phyloP scores from a whole-genome alignment of 768 basidiomycete species.

The Calocybe cyanea region DNA sequence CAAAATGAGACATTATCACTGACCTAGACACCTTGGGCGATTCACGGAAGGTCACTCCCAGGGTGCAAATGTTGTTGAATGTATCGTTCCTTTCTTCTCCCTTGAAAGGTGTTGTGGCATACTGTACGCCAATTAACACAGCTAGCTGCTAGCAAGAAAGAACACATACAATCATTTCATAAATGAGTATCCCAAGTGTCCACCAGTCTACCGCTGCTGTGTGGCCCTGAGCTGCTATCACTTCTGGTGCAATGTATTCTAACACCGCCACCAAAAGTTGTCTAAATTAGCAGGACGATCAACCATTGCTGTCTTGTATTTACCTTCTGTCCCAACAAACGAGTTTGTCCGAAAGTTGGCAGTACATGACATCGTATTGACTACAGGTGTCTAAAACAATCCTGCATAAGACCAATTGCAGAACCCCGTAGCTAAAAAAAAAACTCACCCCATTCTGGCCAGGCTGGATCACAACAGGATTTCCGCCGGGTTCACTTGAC shows the following conservation, averaged over 20 bases:
- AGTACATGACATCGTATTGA: slow-evolving; percentile 97
- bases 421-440: background rate
- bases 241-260: slow-evolving; percentile 99
- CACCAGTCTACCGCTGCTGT: slow-evolving; percentile 99
- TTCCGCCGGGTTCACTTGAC: slow-evolving; percentile 78
- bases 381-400: slow-evolving; percentile 71
- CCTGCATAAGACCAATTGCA: slow-evolving; percentile 10
- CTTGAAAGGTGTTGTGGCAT: slow-evolving; percentile 98
- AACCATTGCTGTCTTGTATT: slow-evolving; percentile 21
- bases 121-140: slow-evolving; percentile 55
- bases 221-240: slow-evolving; percentile 94
- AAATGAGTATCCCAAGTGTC: slow-evolving; percentile 97
- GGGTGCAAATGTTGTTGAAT: slow-evolving; percentile 89
- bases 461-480: slow-evolving; percentile 84
- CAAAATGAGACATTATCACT: slow-evolving; percentile 24
- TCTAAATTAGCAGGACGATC: slow-evolving; percentile 19
- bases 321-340: slow-evolving; percentile 98
- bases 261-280: slow-evolving; percentile 22
- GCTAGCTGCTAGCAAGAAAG: slow-evolving; percentile 25
- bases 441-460: slow-evolving; percentile 83
- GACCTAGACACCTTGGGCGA: slow-evolving; percentile 73
- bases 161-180: slow-evolving; percentile 94
- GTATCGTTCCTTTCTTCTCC: slow-evolving; percentile 92
- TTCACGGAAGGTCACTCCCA: slow-evolving; percentile 86
- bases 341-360: slow-evolving; percentile 98